Evolutionary conservation across 352 stramenopile genomes (phyloP).

Genomic region (Phytopythium montanum): DNA sequence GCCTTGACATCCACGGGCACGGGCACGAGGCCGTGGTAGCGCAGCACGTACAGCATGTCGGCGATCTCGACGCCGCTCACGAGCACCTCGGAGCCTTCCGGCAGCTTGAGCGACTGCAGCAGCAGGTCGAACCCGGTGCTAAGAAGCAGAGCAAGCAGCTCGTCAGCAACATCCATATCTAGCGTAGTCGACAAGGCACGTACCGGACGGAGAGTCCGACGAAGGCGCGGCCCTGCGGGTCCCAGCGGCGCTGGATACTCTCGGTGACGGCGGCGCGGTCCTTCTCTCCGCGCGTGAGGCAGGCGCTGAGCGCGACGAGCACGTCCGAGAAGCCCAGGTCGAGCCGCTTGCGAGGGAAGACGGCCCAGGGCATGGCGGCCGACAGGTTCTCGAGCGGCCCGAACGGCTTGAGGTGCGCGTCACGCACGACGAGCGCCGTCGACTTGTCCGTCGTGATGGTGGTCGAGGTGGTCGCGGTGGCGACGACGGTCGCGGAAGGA

Average conservation of each 20-base stretch:
- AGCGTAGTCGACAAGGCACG: slow-evolving; percentile 2
- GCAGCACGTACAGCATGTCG: slow-evolving; percentile 80
- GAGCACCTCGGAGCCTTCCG: slow-evolving; percentile 61
- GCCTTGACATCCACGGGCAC: slow-evolving; percentile 68
- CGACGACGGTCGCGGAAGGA: slow-evolving; percentile 4
- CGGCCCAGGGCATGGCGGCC: slow-evolving; percentile 55
- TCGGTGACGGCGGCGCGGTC: slow-evolving; percentile 48
- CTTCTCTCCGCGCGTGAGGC: slow-evolving; percentile 51
- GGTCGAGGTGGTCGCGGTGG: background rate
- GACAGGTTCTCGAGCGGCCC: slow-evolving; percentile 53
- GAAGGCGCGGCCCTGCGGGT: slow-evolving; percentile 56
- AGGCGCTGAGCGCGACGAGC: slow-evolving; percentile 39
- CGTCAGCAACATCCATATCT: background rate
- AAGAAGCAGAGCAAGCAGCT: background rate
- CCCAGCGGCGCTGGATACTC: slow-evolving; percentile 50
- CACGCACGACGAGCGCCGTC: slow-evolving; percentile 12
- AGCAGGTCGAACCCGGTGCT: slow-evolving; percentile 83
- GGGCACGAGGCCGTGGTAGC: slow-evolving; percentile 67
- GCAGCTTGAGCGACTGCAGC: slow-evolving; percentile 67
- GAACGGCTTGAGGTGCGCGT: slow-evolving; percentile 36
- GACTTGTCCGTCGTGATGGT: background rate
- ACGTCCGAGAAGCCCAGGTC: slow-evolving; percentile 78
- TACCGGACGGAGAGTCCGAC: slow-evolving; percentile 73
- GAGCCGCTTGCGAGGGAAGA: slow-evolving; percentile 80
- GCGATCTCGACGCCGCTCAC: slow-evolving; percentile 82